Conservation (phyloP, 495 filamentous ascomycete species). For the Cryomyces minteri region DNA sequence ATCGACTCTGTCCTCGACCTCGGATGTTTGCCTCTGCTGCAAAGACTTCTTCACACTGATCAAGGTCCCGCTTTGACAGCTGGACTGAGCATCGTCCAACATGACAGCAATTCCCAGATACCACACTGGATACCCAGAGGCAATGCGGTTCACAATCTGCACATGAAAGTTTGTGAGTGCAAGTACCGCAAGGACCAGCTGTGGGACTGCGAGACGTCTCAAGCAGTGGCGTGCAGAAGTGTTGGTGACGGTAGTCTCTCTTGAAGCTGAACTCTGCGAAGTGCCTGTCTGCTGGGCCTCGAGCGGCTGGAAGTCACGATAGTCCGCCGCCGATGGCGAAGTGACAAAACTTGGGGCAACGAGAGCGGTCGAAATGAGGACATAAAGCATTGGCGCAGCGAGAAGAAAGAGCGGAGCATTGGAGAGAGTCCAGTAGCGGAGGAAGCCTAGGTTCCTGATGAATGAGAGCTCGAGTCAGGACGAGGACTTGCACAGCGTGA, state of each 20-base stretch:
- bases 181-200: constrained; percentile 51
- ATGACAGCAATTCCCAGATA: constrained; percentile 56
- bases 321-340: too few relatives aligned
- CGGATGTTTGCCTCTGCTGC: background rate
- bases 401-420: constrained; percentile 82
- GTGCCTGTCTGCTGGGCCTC: too few relatives aligned
- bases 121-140: constrained; percentile 79
- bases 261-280: too few relatives aligned
- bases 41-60: background rate
- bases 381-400: constrained; percentile 55
- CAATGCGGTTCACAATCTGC: constrained; percentile 80
- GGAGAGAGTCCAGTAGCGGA: constrained; percentile 75
- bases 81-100: constrained; percentile 9
- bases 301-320: too few relatives aligned
- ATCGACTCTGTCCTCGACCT: background rate
- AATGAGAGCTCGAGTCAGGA: constrained; percentile 1
- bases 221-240: constrained; percentile 2
- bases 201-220: constrained; percentile 45
- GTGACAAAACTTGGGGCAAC: too few relatives aligned
- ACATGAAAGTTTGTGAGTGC: constrained; percentile 72
- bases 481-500: background rate
- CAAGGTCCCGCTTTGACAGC: too few relatives aligned
- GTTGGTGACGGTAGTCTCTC: background rate
- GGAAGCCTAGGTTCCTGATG: constrained; percentile 63
- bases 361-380: constrained; percentile 41